These are phyloP conservation scores for Candida lessepsii DNA, from an alignment of 805 yeast genomes.

Conservation along the genomic window DNA sequence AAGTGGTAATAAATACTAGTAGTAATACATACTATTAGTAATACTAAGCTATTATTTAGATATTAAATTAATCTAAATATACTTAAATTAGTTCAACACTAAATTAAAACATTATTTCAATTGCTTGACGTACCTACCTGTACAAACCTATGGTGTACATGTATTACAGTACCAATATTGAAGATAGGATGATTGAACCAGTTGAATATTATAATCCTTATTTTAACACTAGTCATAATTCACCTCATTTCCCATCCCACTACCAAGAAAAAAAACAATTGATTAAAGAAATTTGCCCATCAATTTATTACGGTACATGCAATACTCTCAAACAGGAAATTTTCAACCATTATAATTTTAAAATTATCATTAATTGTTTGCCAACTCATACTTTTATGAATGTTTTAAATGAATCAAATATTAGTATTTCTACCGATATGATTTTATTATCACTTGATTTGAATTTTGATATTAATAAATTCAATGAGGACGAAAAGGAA, in stretches of 20 bases:
- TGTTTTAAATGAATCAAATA: conserved; percentile 19
- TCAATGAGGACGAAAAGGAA: conserved; percentile 18
- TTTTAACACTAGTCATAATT: too few relatives aligned
- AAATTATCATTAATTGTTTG: conserved; percentile 40
- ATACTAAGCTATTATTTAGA: too few relatives aligned
- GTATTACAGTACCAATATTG: background rate
- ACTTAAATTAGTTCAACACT: too few relatives aligned
- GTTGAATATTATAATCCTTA: conserved; percentile 4
- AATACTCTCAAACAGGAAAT: conserved; percentile 16
- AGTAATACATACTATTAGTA: too few relatives aligned
- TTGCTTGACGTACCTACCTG: too few relatives aligned
- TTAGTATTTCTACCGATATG: conserved; percentile 34
- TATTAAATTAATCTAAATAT: too few relatives aligned
- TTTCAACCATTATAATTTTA: conserved; percentile 25
- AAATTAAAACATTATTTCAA: background rate
- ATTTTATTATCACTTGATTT: conserved; percentile 40
- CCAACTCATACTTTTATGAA: conserved; percentile 30
- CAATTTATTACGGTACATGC: conserved; percentile 16
- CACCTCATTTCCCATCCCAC: too few relatives aligned
- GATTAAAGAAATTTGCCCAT: conserved; percentile 22
- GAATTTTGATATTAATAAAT: conserved; percentile 20
- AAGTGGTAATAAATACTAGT: too few relatives aligned
- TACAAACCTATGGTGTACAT: too few relatives aligned
- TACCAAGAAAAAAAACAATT: conserved; percentile 11
- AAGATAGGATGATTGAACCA: conserved; percentile 12